Evolutionary conservation across 495 filamentous ascomycete genomes (phyloP).

Genomic region (Cercophora newfieldiana): DNA sequence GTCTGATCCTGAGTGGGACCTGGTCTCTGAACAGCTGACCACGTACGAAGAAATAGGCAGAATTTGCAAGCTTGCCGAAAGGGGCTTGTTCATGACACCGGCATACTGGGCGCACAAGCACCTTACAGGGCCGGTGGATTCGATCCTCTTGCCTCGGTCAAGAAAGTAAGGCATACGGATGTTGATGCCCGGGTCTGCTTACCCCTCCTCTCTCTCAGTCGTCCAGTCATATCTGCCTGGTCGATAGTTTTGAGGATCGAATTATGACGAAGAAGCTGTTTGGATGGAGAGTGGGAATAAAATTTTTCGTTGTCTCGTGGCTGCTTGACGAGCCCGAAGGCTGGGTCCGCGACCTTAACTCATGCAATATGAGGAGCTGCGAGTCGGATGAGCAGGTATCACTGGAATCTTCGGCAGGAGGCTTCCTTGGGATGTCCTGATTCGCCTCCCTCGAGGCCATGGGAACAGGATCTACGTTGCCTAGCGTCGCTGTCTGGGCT

Average conservation of each 20-base stretch:
- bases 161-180: not conserved
- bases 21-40: slow-evolving; percentile 26
- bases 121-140: not conserved
- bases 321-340: slow-evolving; percentile 6
- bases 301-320: slow-evolving; percentile 15
- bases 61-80: slow-evolving; percentile 30
- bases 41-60: slow-evolving; percentile 23
- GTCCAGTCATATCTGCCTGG: not conserved
- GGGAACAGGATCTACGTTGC: not conserved
- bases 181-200: not conserved
- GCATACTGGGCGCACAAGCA: not conserved
- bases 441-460: not conserved
- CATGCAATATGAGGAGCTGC: slow-evolving; percentile 12
- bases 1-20: slow-evolving; percentile 18
- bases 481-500: not conserved
- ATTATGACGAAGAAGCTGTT: not conserved
- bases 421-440: not conserved
- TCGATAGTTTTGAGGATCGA: not conserved
- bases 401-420: not conserved
- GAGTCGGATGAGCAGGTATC: not conserved
- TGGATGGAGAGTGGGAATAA: not conserved
- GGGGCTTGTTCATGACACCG: slow-evolving; percentile 7
- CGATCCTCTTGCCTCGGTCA: not conserved
- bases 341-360: slow-evolving; percentile 15
- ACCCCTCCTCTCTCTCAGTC: not conserved